Evolutionary conservation across 1,139 yeast species (phyloP), one percentile per base, ranked within the genome.

Genomic region (Suhomyces terraborum): DNA sequence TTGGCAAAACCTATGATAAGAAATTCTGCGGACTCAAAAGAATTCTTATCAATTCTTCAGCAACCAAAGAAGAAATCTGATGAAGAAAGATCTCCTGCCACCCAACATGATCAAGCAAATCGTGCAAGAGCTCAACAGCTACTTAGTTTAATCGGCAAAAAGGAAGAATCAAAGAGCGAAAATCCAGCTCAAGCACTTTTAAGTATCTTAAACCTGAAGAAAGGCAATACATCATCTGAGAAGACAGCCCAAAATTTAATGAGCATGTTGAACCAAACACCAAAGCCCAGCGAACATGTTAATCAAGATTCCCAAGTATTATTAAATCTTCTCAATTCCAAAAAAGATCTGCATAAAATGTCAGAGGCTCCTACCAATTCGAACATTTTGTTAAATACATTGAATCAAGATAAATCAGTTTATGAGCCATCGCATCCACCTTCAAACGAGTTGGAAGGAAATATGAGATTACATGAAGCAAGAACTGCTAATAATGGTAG

Each of bases 1-100:
- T 61, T 76, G 31, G 66, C 67, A 34, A 75, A 68, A 50, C 75
- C 77, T 2, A 54, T 64, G 12, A 52, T 61, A 37, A 62, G 61
- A 46, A 60, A 59, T 36, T 58, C 67, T 4, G 62, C 71, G 1
- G 71, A 78, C 47, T 73, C 82, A 8, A 76, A 71, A 47, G 83
- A 79, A 43, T 55, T 80, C 14, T 64, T 80, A 45, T 74, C 80
- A 5, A 67, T 80, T 19, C 63, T 80, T 49, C 77, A 70, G 27
- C 60, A 59, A 41, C 58, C 64, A 5, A 45, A 42, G 32, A 47
- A 46, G 41, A 45, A 43, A 13, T 8, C 32, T 18, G 41, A 36
- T 9, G 41, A 37, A 14, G 41, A 29, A 2, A 35, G 28, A 26
- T 17, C 24, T 12, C 23, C 14, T n/a, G 16, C 8, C 12, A 22